These are phyloP conservation scores for Zea mays DNA, from an alignment of 176 grass and related monocot species.

Conservation along the genomic window Zm-B73-REFERENCE-NAM-5.0 NC_050097.1:87246001-87246500, in stretches of 20 bases:
- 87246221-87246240: neutral
- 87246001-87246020: neutral
- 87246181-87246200: neutral
- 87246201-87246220: neutral
- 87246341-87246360: no score
- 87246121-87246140: no score
- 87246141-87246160: neutral
- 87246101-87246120: neutral
- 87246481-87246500: no score
- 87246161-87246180: neutral
- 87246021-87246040: neutral
- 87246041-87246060: slow-evolving; percentile 2
- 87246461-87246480: no score
- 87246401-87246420: no score
- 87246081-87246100: neutral
- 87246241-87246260: neutral
- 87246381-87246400: no score
- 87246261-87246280: neutral
- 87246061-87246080: neutral
- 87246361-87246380: no score
- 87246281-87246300: no score
- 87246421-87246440: no score
- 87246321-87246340: no score
- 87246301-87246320: no score
- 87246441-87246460: no score